Base-by-base conservation (phyloP, 169 alveolate species). In the Eimeria necatrix region DNA sequence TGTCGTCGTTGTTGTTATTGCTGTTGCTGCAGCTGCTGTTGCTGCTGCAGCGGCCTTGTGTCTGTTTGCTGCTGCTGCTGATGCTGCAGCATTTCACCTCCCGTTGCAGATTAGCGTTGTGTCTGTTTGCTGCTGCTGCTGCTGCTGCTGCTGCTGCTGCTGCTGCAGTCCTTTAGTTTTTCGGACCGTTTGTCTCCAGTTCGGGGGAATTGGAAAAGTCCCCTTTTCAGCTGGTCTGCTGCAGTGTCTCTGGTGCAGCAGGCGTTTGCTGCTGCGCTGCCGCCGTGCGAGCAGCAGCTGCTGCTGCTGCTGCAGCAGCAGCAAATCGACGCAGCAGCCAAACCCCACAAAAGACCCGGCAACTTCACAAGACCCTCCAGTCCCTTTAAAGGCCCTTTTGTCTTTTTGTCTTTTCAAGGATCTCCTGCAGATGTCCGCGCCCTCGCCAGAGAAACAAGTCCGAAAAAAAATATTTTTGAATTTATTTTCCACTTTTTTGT, bases 371-470 rank as follows among this genome's bases (percentile, higher is more conserved):
- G 26, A 41, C 85, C 56, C n/a, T 26, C 56, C 22, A 74, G 59
- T 4, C 85, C 60, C 22, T 8, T 26, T 4, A 74, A 49, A 22
- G 83, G 83, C 56, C 83, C 83, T 6, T 71, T 71, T 24, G 83
- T 71, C 18, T 26, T 74, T 46, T 26, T 74, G 0, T 41, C 85
- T 4, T 41, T 74, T 74, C 20, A 6, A 6, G 60, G 85, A 6
- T 3, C 85, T 10, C 5, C 8, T 12, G 8, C 10, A 14, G 60
- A 74, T 46, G 85, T 74, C 24, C 4, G 56, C 8, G 59, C 85
- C 9, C 60, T 74, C 4, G 85, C 85, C n/a, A 74, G 85, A 46
- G 85, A 74, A 74, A 53, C 85, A 4, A 41, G 85, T 74, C 5
- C 22, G 24, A 6, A 14, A n/a, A n/a, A n/a, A n/a, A n/a, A n/a